Base-by-base conservation (phyloP, 2,329 filamentous ascomycete genomes). In the Fusarium sp. region DNA sequence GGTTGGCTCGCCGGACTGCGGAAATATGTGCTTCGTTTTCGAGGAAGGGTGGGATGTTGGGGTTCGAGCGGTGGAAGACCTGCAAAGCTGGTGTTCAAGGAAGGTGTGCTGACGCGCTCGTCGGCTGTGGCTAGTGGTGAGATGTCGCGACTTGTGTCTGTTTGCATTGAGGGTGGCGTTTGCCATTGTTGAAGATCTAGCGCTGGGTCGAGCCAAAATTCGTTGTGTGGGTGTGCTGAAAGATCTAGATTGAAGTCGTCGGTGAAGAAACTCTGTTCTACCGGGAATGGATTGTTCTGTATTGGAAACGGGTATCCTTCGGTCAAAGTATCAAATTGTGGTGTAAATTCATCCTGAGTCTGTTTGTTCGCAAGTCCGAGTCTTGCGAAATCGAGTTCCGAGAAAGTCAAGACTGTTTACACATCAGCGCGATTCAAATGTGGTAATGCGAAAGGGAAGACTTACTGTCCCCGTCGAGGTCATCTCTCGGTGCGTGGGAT, bases 311-410 rank as follows among this genome's bases (percentile, higher is more conserved):
- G 52, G 8, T 49, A 45, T 1, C 42, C 27, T 6, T 61, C 42
- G 0, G 27, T 5, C 1, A 24, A 12, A 5, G 7, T 13, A 4
- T 30, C 7, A 2, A 41, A n/a, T 1, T 24, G 6, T 5, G 55
- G 4, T 18, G 61, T 1, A 2, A 27, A 24, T 5, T 10, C 12
- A 18, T 25, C 30, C 18, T 29, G 6, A 2, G 18, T 8, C 1
- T 32, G 11, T 7, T 37, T 42, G 14, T 25, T 57, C 2, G 16
- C 34, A 11, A 69, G 51, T 2, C 66, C 67, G 12, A 69, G 66
- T 12, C 67, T 61, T 6, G 66, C 67, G 12, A 69, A 70, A n/a
- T 69, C 67, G 16, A 69, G 62, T 14, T 69, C 67, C 4, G 67
- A 69, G 20, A 69, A 69, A 2, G 61, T 70, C 56, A 69, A 55